These are phyloP conservation scores for Cladosporium sp. DNA, from an alignment of 2,329 filamentous ascomycete species.

Conservation along the genomic window DNA sequence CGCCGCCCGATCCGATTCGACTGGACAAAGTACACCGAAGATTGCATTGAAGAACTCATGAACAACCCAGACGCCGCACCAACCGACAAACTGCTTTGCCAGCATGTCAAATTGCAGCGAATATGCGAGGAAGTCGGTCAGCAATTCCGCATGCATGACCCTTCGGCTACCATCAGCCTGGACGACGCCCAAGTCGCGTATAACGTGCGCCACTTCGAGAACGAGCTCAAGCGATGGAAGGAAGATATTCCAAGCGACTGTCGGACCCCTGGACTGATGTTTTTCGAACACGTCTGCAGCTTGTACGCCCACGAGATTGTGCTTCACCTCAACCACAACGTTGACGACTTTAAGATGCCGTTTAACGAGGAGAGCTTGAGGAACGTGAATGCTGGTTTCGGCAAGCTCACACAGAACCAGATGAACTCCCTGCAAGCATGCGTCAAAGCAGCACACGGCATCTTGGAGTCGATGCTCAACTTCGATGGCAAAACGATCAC, in stretches of 20 bases:
- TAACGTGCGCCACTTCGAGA: slow-evolving; percentile 51
- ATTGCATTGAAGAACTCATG: slow-evolving; percentile 56
- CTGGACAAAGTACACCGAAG: slow-evolving; percentile 61
- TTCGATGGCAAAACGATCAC: slow-evolving; percentile 43
- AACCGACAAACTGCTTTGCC: slow-evolving; percentile 52
- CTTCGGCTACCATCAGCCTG: slow-evolving; percentile 47
- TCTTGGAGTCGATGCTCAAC: slow-evolving; percentile 47
- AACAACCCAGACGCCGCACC: slow-evolving; percentile 54
- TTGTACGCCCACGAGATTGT: slow-evolving; percentile 50
- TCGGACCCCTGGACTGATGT: slow-evolving; percentile 33
- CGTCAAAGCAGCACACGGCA: slow-evolving; percentile 42
- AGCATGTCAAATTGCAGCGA: slow-evolving; percentile 56
- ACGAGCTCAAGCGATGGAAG: slow-evolving; percentile 48
- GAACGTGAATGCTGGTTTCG: slow-evolving; percentile 35
- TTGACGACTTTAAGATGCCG: slow-evolving; percentile 43
- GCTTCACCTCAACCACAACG: slow-evolving; percentile 43
- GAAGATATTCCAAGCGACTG: slow-evolving; percentile 38
- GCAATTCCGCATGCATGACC: slow-evolving; percentile 55
- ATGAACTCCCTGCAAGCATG: slow-evolving; percentile 46
- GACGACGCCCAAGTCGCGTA: slow-evolving; percentile 54
- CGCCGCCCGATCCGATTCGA: slow-evolving; percentile 55
- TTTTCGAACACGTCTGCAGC: slow-evolving; percentile 46
- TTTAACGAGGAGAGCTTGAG: slow-evolving; percentile 41
- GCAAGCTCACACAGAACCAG: slow-evolving; percentile 43
- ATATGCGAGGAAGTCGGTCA: slow-evolving; percentile 55